phyloP scores from a whole-genome alignment of 139 green algal species.

The Coelastrella sp. region DNA sequence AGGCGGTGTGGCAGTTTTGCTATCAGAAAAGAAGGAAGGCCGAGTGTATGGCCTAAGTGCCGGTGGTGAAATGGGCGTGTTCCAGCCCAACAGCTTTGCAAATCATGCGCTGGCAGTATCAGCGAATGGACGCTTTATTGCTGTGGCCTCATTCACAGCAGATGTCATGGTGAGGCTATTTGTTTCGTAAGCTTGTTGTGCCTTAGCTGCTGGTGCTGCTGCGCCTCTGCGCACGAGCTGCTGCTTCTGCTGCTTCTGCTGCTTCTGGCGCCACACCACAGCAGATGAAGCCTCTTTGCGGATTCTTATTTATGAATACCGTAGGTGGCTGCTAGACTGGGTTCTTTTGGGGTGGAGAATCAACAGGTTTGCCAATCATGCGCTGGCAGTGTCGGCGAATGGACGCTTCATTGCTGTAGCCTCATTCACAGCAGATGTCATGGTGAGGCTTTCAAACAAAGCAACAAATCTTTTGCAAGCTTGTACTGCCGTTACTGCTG shows the following conservation, averaged over 20 bases:
- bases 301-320: too few species aligned
- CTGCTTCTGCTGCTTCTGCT: too few species aligned
- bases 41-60: constrained; percentile 50
- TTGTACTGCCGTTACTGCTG: too few species aligned
- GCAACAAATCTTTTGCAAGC: too few species aligned
- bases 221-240: too few species aligned
- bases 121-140: constrained; percentile 62
- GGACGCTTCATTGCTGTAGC: constrained; percentile 50
- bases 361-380: constrained; percentile 6
- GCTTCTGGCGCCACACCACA: too few species aligned
- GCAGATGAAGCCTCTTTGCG: too few species aligned
- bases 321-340: too few species aligned
- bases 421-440: constrained; percentile 64
- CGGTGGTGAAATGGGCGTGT: constrained; percentile 50
- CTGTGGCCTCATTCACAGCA: constrained; percentile 64
- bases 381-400: too few species aligned
- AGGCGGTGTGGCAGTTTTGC: constrained; percentile 48
- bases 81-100: constrained; percentile 63
- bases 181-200: too few species aligned
- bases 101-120: constrained; percentile 72
- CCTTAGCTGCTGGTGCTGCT: too few species aligned
- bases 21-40: constrained; percentile 61
- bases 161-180: constrained; percentile 61
- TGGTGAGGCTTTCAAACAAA: constrained; percentile 53
- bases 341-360: too few species aligned